Conservation (phyloP, 208 protist species). For the Leishmania amazonensis region DNA sequence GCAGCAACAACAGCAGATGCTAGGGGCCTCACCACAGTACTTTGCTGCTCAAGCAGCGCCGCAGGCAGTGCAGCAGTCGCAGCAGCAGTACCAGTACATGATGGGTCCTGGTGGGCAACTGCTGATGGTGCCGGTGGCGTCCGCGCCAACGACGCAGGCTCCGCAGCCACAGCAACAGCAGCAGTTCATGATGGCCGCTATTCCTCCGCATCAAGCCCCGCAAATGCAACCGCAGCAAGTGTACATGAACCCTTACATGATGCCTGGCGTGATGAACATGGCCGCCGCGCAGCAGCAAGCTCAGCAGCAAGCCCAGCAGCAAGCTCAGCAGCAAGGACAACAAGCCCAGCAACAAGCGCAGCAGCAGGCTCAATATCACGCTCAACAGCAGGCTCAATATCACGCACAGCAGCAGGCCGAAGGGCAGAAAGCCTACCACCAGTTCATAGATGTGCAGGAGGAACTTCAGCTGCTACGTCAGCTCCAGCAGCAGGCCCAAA, state of each 20-base stretch:
- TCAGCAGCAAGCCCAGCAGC: slow-evolving; percentile 22
- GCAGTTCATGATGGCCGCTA: slow-evolving; percentile 24
- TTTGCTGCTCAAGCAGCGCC: slow-evolving; percentile 25
- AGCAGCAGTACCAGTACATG: slow-evolving; percentile 44
- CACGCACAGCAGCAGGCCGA: slow-evolving; percentile 11
- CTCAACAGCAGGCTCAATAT: slow-evolving; percentile 4
- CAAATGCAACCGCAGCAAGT: slow-evolving; percentile 33
- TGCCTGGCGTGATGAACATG: slow-evolving; percentile 29
- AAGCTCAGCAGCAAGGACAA: slow-evolving; percentile 15
- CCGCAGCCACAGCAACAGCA: slow-evolving; percentile 12
- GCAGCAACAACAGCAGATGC: slow-evolving; percentile 33
- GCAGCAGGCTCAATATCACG: slow-evolving; percentile 15
- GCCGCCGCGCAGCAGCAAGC: slow-evolving; percentile 13
- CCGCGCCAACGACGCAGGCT: slow-evolving; percentile 6
- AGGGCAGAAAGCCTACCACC: slow-evolving; percentile 15
- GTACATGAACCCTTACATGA: slow-evolving; percentile 32
- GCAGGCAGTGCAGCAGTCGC: slow-evolving; percentile 23
- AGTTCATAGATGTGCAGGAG: slow-evolving; percentile 27
- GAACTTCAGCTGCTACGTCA: slow-evolving; percentile 28
- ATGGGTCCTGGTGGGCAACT: slow-evolving; percentile 40
- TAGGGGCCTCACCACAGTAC: slow-evolving; percentile 23
- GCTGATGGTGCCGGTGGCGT: slow-evolving; percentile 35
- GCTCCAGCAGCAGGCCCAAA: slow-evolving; percentile 18
- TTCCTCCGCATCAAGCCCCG: slow-evolving; percentile 8
- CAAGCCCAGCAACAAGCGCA: background rate